Evolutionary conservation across 306 rosid species (phyloP), one percentile per base, ranked within the genome.

Genomic region (Pyrus bretschneideri): DNA sequence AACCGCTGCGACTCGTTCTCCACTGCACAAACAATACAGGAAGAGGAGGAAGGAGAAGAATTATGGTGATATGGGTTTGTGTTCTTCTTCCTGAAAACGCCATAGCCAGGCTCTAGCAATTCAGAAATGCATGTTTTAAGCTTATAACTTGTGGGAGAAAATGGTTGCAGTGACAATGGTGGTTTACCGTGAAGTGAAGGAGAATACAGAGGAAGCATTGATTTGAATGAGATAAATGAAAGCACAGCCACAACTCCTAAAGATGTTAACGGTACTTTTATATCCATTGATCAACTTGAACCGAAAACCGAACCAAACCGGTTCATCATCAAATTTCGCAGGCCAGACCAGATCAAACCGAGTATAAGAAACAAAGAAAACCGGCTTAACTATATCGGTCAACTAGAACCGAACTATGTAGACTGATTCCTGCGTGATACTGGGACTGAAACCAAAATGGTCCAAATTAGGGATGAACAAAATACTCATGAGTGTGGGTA

Each of bases 1-100:
- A 85, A 90, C 29, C 88, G 83, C 51, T 81, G 81, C 38, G 96
- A 87, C 78, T 90, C 94, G 64, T 78, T 86, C 77, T 88, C 89
- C 27, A 46, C 73, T n/a, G 91, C 87, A 65, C 45, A 80, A 74
- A 85, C 85, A 69, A 61, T 68, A 27, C 62, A 63, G n/a, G 49
- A 10, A 59, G 69, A 67, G 19, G 68, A 63, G 33, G 57, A 75
- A 17, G 31, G 76, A 74, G 70, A 81, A 51, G 69, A 72, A 45
- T 21, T 21, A 57, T 19, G 22, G 9, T 3, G 15, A 45, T 11
- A 44, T 13, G 87, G 78, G 30, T 70, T 55, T 61, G 23, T 67
- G 9, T 70, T 86, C 23, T 45, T 70, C 27, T 65, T 54, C 71
- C 58, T 83, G 55, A 69, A 78, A 55, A 75, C 65, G 68, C 52